phyloP scores from a whole-genome alignment of 202 grass and related monocot species.

The Eragrostis tef region DNA sequence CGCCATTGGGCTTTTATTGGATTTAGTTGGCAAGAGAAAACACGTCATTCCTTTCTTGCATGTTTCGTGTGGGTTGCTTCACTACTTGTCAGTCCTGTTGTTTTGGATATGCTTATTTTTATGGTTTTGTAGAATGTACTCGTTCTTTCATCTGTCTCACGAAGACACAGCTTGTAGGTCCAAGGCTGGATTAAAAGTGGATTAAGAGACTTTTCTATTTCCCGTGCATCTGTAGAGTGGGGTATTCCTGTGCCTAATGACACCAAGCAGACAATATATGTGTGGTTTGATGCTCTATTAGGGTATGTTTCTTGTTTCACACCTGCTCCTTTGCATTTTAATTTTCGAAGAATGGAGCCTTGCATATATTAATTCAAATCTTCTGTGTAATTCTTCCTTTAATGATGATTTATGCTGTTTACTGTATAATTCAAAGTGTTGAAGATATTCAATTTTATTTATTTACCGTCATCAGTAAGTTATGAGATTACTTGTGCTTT shows the following conservation, averaged over 20 bases:
- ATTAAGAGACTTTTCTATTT: slow-evolving; percentile 96
- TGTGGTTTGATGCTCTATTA: slow-evolving; percentile 97
- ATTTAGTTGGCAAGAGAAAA: slow-evolving; percentile 33
- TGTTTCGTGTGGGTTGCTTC: slow-evolving; percentile 1
- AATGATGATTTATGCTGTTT: slow-evolving; percentile 15
- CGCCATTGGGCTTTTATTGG: slow-evolving; percentile 7
- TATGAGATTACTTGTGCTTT: slow-evolving; percentile 19
- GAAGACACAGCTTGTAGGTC: slow-evolving; percentile 78
- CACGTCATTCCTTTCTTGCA: slow-evolving; percentile 21
- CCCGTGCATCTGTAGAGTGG: slow-evolving; percentile 90
- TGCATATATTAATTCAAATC: slow-evolving; percentile 10
- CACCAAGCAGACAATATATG: slow-evolving; percentile 87
- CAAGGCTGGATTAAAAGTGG: slow-evolving; percentile 97
- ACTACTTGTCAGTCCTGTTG: slow-evolving; percentile 27
- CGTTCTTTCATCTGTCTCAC: slow-evolving; percentile 53
- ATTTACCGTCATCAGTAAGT: slow-evolving; percentile 14
- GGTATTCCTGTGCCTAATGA: slow-evolving; percentile 96
- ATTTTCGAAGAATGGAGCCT: neutral
- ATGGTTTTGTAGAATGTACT: slow-evolving; percentile 4
- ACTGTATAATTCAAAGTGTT: slow-evolving; percentile 28
- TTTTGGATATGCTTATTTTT: slow-evolving; percentile 33
- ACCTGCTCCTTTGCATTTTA: slow-evolving; percentile 35
- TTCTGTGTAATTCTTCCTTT: slow-evolving; percentile 34
- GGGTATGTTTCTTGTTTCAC: slow-evolving; percentile 67
- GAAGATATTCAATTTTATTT: slow-evolving; percentile 33